Evolutionary conservation across 1,284 basidiomycete species (phyloP), one percentile per base, ranked within the genome.

Genomic region (Ustilago vetiveriae): DNA sequence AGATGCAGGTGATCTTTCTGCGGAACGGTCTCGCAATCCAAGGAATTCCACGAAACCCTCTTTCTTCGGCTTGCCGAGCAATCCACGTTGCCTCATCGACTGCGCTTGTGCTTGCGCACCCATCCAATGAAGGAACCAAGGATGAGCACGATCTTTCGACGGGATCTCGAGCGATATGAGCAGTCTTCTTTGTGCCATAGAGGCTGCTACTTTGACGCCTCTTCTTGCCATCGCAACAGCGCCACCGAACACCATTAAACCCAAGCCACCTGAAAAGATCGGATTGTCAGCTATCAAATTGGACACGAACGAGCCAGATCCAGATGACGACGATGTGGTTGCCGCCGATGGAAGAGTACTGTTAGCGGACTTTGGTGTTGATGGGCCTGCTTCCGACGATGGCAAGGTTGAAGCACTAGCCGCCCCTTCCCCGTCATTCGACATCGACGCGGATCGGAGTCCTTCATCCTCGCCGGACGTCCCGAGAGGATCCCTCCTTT

Each of bases 111-210:
- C 78, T 55, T 81, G 83, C 2, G 81, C 87, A 3, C 93, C 89
- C 91, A 98, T 93, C 96, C 96, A 99, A 63, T 91, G 86, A 26
- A 99, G 88, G 82, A 98, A 95, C 94, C 96, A 98, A 32, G 92
- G 90, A 82, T 98, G 98, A 3, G 94, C 87, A 24, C 88, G 89
- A 82, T 99, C 96, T 79, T 94, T 93, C 76, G 94, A 97, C 46
- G 92, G 92, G 73, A 99, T 94, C 84, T 99, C 96, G 42, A 98
- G 88, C 6, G 92, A 90, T 38, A 98, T 94, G 45, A 98, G 88
- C 85, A 99, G 86, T 27, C 95, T 88, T 22, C 96, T 86, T 56
- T 92, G 93, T 37, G 94, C 88, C 29, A 90, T 86, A 4, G 87
- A 88, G 6, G 90, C 87, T 17, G 88, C 90, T 16, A 92, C 84